These are phyloP conservation scores for Erigeron philadelphicus DNA, from an alignment of 140 eudicot species.

Conservation along the genomic window DNA sequence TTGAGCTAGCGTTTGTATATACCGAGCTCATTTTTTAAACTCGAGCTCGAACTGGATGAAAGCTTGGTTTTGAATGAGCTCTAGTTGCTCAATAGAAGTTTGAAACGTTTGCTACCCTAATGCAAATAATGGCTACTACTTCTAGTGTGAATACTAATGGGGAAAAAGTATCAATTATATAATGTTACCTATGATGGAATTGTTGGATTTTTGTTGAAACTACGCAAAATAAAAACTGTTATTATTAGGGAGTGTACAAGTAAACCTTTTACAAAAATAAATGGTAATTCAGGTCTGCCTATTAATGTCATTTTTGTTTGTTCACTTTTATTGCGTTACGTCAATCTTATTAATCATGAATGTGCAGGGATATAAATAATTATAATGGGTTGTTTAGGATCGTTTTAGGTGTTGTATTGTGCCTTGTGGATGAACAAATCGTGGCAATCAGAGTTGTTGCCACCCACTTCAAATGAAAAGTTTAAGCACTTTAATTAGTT, in stretches of 20 bases:
- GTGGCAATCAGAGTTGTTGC: slow-evolving; percentile 16
- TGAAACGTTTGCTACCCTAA: neutral
- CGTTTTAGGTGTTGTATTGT: slow-evolving; percentile 25
- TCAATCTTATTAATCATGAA: slow-evolving; percentile 13
- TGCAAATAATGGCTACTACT: neutral
- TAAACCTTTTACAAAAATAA: neutral
- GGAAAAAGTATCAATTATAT: neutral
- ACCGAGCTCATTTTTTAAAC: too few species aligned
- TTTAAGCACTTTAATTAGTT: neutral
- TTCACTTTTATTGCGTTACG: neutral
- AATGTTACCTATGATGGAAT: neutral
- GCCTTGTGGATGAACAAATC: slow-evolving; percentile 8
- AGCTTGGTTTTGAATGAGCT: too few species aligned
- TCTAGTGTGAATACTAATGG: neutral
- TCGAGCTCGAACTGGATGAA: too few species aligned
- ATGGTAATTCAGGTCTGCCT: too few species aligned
- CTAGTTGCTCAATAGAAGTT: too few species aligned
- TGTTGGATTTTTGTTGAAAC: slow-evolving; percentile 12
- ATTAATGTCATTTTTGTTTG: too few species aligned
- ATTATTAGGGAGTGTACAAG: slow-evolving; percentile 1
- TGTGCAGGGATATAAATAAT: slow-evolving; percentile 19
- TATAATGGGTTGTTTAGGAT: neutral
- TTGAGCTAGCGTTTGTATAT: too few species aligned
- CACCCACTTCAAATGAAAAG: slow-evolving; percentile 19
- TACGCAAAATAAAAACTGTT: neutral